Conservation (phyloP, 495 filamentous ascomycete species). For the Xylaria curta region DNA sequence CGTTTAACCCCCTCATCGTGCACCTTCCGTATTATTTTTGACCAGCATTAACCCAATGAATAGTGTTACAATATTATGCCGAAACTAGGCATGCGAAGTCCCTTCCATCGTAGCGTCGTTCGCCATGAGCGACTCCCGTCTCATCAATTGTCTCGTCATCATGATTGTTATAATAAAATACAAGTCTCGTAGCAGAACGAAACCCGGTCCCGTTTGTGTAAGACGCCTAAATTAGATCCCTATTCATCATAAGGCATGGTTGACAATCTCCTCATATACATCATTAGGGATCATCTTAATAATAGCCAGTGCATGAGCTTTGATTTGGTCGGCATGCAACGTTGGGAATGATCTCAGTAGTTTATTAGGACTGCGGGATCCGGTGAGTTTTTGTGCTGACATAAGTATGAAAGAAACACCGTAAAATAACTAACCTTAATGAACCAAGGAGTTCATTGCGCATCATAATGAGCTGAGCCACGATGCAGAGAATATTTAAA, state of each 20-base stretch:
- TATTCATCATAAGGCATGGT: constrained; percentile 72
- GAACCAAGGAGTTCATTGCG: constrained; percentile 81
- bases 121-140: not conserved
- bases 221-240: not conserved
- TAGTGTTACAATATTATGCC: constrained; percentile 3
- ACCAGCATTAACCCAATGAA: not conserved
- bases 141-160: constrained; percentile 13
- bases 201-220: not conserved
- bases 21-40: not conserved
- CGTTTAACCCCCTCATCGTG: not conserved
- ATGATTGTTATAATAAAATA: constrained; percentile 15
- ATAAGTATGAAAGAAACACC: not conserved
- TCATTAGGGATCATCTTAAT: constrained; percentile 86
- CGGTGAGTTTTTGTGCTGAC: constrained; percentile 26
- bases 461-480: constrained; percentile 91
- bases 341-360: constrained; percentile 88
- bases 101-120: constrained; percentile 20
- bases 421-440: constrained; percentile 69
- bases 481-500: constrained; percentile 94
- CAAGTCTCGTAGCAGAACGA: constrained; percentile 3
- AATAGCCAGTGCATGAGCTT: constrained; percentile 76
- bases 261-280: constrained; percentile 85
- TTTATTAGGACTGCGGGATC: constrained; percentile 78
- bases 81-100: not conserved
- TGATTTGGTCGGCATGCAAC: constrained; percentile 80